A percentile compares a stretch with the other conserved stretches of the same genome.
phyloP scores from a whole-genome alignment of 2,329 filamentous ascomycete genomes.

The Pyricularia sp. region DNA sequence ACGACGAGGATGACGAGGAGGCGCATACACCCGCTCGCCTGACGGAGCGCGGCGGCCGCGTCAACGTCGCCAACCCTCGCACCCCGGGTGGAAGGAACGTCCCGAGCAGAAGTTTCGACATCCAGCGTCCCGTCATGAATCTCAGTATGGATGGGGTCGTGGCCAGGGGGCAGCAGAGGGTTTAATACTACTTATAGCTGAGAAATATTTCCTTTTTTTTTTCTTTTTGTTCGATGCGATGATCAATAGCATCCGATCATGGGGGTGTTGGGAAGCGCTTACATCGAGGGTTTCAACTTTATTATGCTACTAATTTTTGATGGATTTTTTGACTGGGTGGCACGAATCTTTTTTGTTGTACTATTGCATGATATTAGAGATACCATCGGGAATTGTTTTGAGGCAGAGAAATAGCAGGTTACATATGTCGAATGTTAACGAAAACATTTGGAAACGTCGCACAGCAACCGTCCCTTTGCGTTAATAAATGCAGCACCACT shows the following conservation, averaged over 20 bases:
- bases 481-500: too few species aligned
- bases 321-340: background rate
- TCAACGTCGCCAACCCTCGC: slow-evolving; percentile 48
- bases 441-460: background rate
- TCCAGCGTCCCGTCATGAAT: slow-evolving; percentile 31
- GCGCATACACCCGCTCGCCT: slow-evolving; percentile 28
- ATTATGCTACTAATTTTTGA: background rate
- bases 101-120: slow-evolving; percentile 47
- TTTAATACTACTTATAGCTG: background rate
- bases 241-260: background rate
- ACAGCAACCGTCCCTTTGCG: background rate
- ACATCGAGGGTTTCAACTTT: background rate
- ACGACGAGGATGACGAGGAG: slow-evolving; percentile 25
- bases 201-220: background rate
- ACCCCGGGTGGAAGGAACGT: slow-evolving; percentile 43
- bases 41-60: slow-evolving; percentile 40
- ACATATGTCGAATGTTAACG: background rate
- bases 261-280: background rate
- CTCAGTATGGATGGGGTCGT: slow-evolving; percentile 22
- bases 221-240: background rate
- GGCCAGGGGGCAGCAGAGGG: slow-evolving; percentile 9
- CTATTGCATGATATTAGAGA: background rate
- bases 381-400: background rate
- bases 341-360: background rate
- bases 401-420: background rate